Conservation (phyloP, 2,329 filamentous ascomycete species). For the Aspergillus phoenicis region DNA sequence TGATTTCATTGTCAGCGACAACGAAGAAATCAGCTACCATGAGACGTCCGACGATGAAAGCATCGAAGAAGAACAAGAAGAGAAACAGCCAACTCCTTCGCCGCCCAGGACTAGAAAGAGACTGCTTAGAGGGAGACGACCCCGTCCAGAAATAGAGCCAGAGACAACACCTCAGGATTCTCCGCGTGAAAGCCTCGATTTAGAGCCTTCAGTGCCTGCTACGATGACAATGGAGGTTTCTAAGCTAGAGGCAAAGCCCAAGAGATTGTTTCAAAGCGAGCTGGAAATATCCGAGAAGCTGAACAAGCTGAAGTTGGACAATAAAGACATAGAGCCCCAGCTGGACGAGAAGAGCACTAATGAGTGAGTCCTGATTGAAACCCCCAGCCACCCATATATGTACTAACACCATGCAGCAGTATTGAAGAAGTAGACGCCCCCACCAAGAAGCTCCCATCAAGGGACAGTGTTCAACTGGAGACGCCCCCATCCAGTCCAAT, state of each 20-base stretch:
- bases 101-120: constrained; percentile 32
- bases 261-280: constrained; percentile 26
- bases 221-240: constrained; percentile 21
- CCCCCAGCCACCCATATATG: constrained; percentile 22
- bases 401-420: constrained; percentile 8
- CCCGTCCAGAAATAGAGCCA: constrained; percentile 22
- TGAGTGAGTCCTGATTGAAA: neutral
- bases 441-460: constrained; percentile 14
- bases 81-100: constrained; percentile 14
- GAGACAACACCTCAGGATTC: constrained; percentile 17
- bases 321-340: constrained; percentile 25
- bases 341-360: constrained; percentile 18
- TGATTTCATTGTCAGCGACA: constrained; percentile 46
- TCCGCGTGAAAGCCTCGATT: constrained; percentile 15
- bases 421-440: constrained; percentile 8
- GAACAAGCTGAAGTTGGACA: constrained; percentile 24
- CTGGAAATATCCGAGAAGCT: constrained; percentile 27
- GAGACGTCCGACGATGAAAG: constrained; percentile 36
- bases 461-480: constrained; percentile 20
- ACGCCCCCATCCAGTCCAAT: constrained; percentile 51
- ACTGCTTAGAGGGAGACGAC: constrained; percentile 39
- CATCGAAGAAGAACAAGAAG: constrained; percentile 27
- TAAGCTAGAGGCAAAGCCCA: constrained; percentile 18
- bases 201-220: constrained; percentile 26
- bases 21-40: constrained; percentile 41